phyloP scores from a whole-genome alignment of 2,329 filamentous ascomycete genomes.

The Fusarium aywerte region DNA sequence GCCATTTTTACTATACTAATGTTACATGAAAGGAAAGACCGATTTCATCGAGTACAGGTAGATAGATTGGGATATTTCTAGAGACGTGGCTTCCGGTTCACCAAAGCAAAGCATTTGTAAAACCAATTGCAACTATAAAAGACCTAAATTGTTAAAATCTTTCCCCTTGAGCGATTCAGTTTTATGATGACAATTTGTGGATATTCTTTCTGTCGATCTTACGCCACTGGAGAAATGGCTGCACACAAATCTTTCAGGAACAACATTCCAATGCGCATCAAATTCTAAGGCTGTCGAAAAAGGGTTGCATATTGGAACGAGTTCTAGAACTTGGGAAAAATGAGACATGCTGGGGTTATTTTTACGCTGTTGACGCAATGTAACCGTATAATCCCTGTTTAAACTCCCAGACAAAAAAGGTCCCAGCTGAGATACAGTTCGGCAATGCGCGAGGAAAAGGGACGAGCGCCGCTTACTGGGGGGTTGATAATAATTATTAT shows the following conservation, averaged over 20 bases:
- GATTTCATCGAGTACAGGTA: not conserved
- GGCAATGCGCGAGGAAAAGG: not conserved
- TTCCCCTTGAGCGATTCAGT: slow-evolving; percentile 11
- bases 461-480: not conserved
- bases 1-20: no score
- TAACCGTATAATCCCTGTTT: not conserved
- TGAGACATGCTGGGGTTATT: not conserved
- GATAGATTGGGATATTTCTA: not conserved
- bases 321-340: slow-evolving; percentile 1
- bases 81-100: slow-evolving; percentile 2
- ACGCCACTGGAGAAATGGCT: not conserved
- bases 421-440: not conserved
- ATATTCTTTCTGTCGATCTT: not conserved
- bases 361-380: not conserved
- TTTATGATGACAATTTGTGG: not conserved
- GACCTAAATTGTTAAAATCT: no score
- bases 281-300: not conserved
- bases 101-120: no score
- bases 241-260: no score
- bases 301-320: not conserved
- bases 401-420: not conserved
- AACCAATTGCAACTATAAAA: no score
- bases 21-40: not conserved
- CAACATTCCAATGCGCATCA: not conserved
- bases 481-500: not conserved